phyloP scores from a whole-genome alignment of 176 grass and related monocot genomes.

The Aegilops tauschii region DNA sequence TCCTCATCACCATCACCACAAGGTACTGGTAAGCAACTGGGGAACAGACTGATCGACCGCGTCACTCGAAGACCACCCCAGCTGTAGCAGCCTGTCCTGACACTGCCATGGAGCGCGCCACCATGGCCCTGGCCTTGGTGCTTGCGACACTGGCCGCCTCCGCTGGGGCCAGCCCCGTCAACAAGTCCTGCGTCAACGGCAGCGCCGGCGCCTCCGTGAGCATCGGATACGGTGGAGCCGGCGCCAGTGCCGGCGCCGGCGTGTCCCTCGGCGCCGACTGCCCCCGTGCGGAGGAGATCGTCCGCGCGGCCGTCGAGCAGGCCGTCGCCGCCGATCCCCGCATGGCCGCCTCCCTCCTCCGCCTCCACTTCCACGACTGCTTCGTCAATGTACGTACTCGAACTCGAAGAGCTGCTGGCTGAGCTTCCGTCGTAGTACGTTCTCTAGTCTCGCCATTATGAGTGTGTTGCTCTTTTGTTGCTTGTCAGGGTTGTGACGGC shows the following conservation, averaged over 20 bases:
- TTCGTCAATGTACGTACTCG: conserved; percentile 48
- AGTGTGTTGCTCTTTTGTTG: too few species aligned
- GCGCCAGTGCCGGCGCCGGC: conserved; percentile 11
- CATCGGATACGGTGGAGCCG: conserved; percentile 35
- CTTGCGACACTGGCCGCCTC: background rate
- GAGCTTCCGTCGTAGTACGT: conserved; percentile 28
- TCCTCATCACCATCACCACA: background rate
- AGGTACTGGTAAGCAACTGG: background rate
- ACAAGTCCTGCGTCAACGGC: conserved; percentile 49
- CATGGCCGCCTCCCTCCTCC: conserved; percentile 88
- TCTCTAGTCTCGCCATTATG: conserved; percentile 34
- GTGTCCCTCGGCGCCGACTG: conserved; percentile 47
- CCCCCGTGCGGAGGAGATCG: conserved; percentile 64
- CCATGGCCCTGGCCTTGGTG: background rate
- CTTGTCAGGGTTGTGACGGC: conserved; percentile 70
- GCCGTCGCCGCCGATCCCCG: conserved; percentile 59
- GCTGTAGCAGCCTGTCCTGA: background rate
- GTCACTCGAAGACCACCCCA: background rate
- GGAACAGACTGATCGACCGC: background rate
- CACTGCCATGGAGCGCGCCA: conserved; percentile 16
- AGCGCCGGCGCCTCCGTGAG: conserved; percentile 34
- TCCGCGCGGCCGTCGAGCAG: conserved; percentile 57
- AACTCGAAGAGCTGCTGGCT: too few species aligned
- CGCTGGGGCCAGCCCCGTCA: background rate
- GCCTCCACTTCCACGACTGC: conserved; percentile 88